Evolutionary conservation across 345 rosid genomes (phyloP), one percentile per base, ranked within the genome.

Genomic region (Dovyalis caffra): DNA sequence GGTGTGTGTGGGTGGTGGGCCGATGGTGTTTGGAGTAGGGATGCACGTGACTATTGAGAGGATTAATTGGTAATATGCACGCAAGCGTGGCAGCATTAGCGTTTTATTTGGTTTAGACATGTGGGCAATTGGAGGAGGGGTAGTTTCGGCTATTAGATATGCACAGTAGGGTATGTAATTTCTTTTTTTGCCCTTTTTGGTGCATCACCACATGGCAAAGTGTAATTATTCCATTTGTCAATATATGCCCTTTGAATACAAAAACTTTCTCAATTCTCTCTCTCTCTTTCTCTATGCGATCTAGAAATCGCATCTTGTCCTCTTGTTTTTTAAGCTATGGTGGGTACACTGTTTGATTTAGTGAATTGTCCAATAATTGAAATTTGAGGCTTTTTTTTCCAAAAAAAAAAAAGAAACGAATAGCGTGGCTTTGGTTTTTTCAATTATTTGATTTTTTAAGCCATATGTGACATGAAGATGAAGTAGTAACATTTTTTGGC

Each of bases 211-310:
- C 74, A 65, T 78, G 77, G 53, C 70, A 78, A 83, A 62, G 47
- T 81, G 83, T 79, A 81, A 74, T 78, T 76, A 76, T 4, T 49
- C 35, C 1, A 53, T 38, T 58, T 74, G 79, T 79, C 49, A 73
- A 64, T 78, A 80, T n/a, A 47, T 70, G 70, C 18, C 45, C 26
- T 70, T 49, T 64, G n/a, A n/a, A n/a, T n/a, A n/a, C n/a, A n/a
- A n/a, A n/a, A n/a, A n/a, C n/a, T n/a, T n/a, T n/a, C n/a, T n/a
- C n/a, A n/a, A n/a, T n/a, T n/a, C n/a, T n/a, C n/a, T n/a, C n/a
- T n/a, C n/a, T n/a, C n/a, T n/a, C n/a, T n/a, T n/a, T n/a, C n/a
- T n/a, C n/a, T n/a, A n/a, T n/a, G n/a, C n/a, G n/a, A n/a, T n/a
- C n/a, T n/a, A n/a, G n/a, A n/a, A n/a, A n/a, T n/a, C n/a, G n/a